Percentiles rank a stretch among this genome's conserved stretches.
These are phyloP conservation scores for Smallanthus sonchifolius DNA, from an alignment of 129 eudicot genomes.

Conservation along the genomic window DNA sequence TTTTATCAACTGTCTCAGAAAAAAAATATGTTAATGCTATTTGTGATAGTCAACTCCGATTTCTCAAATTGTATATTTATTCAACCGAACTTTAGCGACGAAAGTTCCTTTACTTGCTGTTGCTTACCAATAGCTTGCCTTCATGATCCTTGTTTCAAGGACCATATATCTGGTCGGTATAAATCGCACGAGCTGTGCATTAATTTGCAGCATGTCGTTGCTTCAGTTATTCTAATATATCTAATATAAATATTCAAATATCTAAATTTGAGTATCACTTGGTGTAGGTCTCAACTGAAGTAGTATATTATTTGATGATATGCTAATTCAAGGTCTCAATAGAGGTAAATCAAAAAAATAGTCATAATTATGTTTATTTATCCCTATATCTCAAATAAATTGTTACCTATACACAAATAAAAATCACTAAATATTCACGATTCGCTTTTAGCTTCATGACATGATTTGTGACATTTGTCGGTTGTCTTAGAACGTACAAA, in stretches of 20 bases:
- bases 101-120: constrained; percentile 12
- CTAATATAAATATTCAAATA: neutral
- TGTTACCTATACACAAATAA: too few relatives aligned
- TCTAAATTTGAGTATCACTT: neutral
- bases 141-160: constrained; percentile 30
- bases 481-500: too few relatives aligned
- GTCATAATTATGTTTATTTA: too few relatives aligned
- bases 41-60: neutral
- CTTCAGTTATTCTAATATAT: neutral
- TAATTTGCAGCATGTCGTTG: constrained; percentile 22
- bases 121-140: constrained; percentile 15
- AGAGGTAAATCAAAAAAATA: neutral
- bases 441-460: too few relatives aligned
- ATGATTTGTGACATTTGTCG: too few relatives aligned
- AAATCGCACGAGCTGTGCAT: constrained; percentile 30
- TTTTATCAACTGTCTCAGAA: neutral
- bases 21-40: neutral
- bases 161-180: constrained; percentile 22
- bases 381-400: neutral
- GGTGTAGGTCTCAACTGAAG: constrained; percentile 25
- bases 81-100: neutral
- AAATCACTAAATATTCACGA: too few relatives aligned
- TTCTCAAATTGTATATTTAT: neutral
- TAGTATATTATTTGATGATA: neutral
- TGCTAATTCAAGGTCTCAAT: too few relatives aligned